Conservation (phyloP, 805 yeast genomes). For the Komagataella pastoris region DNA sequence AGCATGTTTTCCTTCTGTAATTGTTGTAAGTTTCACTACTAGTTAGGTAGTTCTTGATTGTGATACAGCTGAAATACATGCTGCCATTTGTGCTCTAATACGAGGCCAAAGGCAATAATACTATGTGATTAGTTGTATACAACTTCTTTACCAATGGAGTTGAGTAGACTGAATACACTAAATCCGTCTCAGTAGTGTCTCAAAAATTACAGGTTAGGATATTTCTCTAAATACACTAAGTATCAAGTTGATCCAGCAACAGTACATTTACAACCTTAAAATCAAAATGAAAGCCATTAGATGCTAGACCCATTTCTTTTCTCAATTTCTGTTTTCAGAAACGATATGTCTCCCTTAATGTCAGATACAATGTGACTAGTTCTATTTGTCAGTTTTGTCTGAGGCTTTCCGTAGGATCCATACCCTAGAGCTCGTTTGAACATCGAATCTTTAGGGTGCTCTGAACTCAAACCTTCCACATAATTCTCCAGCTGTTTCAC, state of each 20-base stretch:
- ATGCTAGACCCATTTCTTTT: background rate
- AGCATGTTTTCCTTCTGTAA: no score
- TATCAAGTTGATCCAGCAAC: background rate
- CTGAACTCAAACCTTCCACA: slow-evolving; percentile 16
- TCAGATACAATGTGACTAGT: background rate
- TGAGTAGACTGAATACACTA: no score
- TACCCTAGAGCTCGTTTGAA: slow-evolving; percentile 15
- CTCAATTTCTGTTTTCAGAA: background rate
- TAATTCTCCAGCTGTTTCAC: slow-evolving; percentile 17
- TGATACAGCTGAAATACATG: no score
- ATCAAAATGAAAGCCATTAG: background rate
- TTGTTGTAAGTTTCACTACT: no score
- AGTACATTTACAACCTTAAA: background rate
- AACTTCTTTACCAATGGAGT: no score
- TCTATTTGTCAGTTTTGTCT: background rate
- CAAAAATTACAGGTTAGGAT: no score
- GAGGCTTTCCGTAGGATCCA: background rate
- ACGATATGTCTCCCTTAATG: background rate
- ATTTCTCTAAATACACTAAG: background rate
- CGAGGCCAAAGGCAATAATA: no score
- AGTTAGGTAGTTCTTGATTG: no score
- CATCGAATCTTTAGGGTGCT: slow-evolving; percentile 19
- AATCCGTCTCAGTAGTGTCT: no score
- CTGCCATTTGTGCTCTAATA: no score
- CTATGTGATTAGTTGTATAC: no score